phyloP scores from a whole-genome alignment of 768 basidiomycete genomes.

The Macrocybe gigantea region DNA sequence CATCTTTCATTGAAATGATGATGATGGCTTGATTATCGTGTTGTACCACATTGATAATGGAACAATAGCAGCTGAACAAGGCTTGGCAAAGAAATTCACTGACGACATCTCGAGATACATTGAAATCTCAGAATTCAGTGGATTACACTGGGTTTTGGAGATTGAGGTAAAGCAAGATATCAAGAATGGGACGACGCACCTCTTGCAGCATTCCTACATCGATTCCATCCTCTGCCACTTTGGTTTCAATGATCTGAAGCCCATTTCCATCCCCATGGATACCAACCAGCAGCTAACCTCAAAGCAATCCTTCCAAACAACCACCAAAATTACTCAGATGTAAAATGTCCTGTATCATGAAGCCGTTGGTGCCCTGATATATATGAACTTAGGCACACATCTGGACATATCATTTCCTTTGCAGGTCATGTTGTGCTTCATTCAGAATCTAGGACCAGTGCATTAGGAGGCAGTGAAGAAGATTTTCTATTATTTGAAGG shows the following conservation, averaged over 20 bases:
- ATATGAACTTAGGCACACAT: slow-evolving; percentile 2
- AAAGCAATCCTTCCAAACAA: slow-evolving; percentile 2
- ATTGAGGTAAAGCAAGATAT: slow-evolving; percentile 13
- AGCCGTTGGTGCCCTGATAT: slow-evolving; percentile 6
- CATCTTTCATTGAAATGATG: no score
- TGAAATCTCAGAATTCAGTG: no score
- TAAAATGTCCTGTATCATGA: background rate
- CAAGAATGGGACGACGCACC: slow-evolving; percentile 13
- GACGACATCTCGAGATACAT: no score
- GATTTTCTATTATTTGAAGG: slow-evolving; percentile 31
- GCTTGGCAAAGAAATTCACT: no score
- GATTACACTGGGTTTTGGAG: slow-evolving; percentile 14
- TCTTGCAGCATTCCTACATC: slow-evolving; percentile 19
- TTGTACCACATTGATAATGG: no score
- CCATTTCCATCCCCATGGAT: slow-evolving; percentile 5
- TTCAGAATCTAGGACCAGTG: background rate
- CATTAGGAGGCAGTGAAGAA: slow-evolving; percentile 35
- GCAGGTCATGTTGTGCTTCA: slow-evolving; percentile 2
- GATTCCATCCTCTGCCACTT: slow-evolving; percentile 8
- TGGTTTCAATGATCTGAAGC: slow-evolving; percentile 9
- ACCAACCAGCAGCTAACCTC: background rate
- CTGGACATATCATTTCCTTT: slow-evolving; percentile 8
- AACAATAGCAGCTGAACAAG: no score
- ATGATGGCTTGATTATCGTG: no score
- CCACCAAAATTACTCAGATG: slow-evolving; percentile 3